These are phyloP conservation scores for Tilletia walkeri DNA, from an alignment of 1,284 basidiomycete species.

Conservation along the genomic window DNA sequence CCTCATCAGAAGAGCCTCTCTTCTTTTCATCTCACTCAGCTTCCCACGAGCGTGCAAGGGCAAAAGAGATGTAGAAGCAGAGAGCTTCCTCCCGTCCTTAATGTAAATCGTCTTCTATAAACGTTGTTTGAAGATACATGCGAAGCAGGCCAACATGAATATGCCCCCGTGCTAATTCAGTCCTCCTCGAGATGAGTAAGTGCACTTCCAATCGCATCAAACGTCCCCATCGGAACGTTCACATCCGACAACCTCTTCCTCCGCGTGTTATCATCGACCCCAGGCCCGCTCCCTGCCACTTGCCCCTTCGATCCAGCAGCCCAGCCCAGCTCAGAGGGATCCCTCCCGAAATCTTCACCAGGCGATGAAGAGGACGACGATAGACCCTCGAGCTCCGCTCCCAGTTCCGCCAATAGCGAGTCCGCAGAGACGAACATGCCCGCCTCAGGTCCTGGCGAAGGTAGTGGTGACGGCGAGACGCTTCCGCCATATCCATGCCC, in stretches of 20 bases:
- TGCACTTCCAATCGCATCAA: conserved; percentile 11
- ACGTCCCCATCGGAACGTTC: neutral
- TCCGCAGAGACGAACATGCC: conserved; percentile 18
- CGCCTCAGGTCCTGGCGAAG: conserved; percentile 13
- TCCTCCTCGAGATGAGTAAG: conserved; percentile 7
- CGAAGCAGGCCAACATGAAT: no score
- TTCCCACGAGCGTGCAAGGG: no score
- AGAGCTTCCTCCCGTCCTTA: no score
- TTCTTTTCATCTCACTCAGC: no score
- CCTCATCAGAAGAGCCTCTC: no score
- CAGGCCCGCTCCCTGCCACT: no score
- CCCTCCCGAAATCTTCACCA: neutral
- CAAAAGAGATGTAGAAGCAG: no score
- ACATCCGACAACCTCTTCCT: conserved; percentile 1
- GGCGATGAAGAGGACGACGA: neutral
- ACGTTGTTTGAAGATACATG: no score
- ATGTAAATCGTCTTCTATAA: no score
- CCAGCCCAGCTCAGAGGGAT: neutral
- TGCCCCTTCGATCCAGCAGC: neutral
- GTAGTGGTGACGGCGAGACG: neutral
- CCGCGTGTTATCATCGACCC: neutral
- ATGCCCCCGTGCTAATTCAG: neutral
- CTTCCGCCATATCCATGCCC: neutral
- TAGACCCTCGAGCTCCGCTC: neutral
- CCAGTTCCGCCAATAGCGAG: conserved; percentile 8